A percentile compares a stretch with the other conserved stretches of the same genome.
phyloP scores from a whole-genome alignment of 176 grass and related monocot genomes.

The Lolium perenne region DNA sequence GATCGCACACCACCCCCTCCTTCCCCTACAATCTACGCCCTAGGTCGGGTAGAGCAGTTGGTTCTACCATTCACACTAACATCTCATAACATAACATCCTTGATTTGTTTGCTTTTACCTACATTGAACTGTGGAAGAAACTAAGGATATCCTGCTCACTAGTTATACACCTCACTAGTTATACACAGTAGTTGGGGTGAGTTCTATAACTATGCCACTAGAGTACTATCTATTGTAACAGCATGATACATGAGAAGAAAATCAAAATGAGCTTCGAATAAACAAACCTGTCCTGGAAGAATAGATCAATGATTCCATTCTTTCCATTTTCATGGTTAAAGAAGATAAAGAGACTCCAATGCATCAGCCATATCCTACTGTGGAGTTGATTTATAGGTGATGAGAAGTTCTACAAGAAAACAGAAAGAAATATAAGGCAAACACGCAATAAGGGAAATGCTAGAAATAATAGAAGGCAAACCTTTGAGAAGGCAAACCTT shows the following conservation, averaged over 20 bases:
- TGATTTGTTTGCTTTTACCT: not conserved
- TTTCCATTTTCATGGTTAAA: conserved; percentile 60
- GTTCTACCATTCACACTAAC: too few relatives aligned
- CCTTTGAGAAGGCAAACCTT: conserved; percentile 74
- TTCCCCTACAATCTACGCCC: too few relatives aligned
- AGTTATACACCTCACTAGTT: not conserved
- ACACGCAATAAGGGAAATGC: not conserved
- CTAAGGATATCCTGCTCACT: not conserved
- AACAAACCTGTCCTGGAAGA: conserved; percentile 91
- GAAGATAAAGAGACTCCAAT: conserved; percentile 95
- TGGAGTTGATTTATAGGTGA: conserved; percentile 93
- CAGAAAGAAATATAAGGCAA: not conserved
- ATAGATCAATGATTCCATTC: conserved; percentile 95
- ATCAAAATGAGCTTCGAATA: not conserved
- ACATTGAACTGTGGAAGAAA: not conserved
- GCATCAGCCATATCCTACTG: conserved; percentile 98
- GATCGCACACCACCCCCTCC: too few relatives aligned
- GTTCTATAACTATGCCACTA: not conserved
- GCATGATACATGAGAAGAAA: not conserved
- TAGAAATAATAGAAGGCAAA: conserved; percentile 15
- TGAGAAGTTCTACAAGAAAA: conserved; percentile 67
- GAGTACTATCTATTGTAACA: not conserved
- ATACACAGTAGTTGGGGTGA: not conserved
- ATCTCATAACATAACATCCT: not conserved
- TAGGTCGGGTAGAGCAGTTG: too few relatives aligned